A percentile compares a stretch with the other conserved stretches of the same genome.
Conservation (phyloP, 352 stramenopile genomes). For the Globisporangium nagaii region DNA sequence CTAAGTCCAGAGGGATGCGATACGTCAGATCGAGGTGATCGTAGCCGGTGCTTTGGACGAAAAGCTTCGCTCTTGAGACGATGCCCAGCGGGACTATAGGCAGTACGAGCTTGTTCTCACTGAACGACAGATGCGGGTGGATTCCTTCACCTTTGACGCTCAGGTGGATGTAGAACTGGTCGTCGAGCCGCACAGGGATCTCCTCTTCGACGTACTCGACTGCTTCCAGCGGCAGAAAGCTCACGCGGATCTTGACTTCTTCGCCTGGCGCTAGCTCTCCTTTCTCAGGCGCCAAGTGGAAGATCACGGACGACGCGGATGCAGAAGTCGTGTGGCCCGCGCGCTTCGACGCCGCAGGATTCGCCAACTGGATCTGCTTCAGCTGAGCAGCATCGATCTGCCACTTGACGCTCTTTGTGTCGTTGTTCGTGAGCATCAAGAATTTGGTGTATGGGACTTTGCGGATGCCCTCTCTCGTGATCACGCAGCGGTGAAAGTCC, state of each 20-base stretch:
- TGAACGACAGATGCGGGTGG: slow-evolving; percentile 91
- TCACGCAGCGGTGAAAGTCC: slow-evolving; percentile 84
- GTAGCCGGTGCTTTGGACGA: slow-evolving; percentile 87
- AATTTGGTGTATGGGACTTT: slow-evolving; percentile 86
- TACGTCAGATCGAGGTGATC: slow-evolving; percentile 88
- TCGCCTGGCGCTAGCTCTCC: slow-evolving; percentile 80
- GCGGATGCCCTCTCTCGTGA: slow-evolving; percentile 76
- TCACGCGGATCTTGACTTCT: slow-evolving; percentile 73
- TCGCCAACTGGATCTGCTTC: slow-evolving; percentile 12
- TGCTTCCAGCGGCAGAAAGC: slow-evolving; percentile 77
- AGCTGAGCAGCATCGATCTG: slow-evolving; percentile 64
- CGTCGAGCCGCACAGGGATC: slow-evolving; percentile 63
- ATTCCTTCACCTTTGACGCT: slow-evolving; percentile 79
- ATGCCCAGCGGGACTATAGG: slow-evolving; percentile 88
- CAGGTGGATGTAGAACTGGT: slow-evolving; percentile 80
- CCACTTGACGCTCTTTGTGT: slow-evolving; percentile 60
- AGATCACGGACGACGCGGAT: slow-evolving; percentile 39
- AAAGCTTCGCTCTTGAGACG: slow-evolving; percentile 50
- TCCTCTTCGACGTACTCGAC: slow-evolving; percentile 77
- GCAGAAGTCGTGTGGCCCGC: slow-evolving; percentile 24
- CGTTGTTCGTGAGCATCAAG: slow-evolving; percentile 73
- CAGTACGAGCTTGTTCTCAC: slow-evolving; percentile 73
- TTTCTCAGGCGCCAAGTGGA: slow-evolving; percentile 73
- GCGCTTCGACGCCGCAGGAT: slow-evolving; percentile 19
- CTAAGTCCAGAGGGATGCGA: slow-evolving; percentile 64